These are phyloP conservation scores for Agapanthus africanus DNA, from an alignment of 106 monocot genomes.

Conservation along the genomic window DNA sequence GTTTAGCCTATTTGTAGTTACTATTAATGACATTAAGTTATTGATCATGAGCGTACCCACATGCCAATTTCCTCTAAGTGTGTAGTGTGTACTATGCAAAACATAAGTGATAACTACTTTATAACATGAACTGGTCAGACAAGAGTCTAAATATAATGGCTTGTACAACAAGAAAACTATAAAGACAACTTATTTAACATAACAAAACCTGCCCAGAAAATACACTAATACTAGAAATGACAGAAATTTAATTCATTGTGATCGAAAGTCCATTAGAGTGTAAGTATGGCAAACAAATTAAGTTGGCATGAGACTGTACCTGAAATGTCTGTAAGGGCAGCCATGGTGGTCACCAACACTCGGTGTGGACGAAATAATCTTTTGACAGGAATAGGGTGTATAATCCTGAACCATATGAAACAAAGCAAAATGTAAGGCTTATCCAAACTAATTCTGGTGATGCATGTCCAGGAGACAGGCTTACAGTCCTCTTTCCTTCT, in stretches of 20 bases:
- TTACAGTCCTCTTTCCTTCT: constrained; percentile 95
- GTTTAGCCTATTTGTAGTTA: no score
- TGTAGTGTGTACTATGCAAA: no score
- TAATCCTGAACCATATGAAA: constrained; percentile 61
- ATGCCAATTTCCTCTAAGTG: no score
- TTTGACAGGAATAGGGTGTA: constrained; percentile 94
- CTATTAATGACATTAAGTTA: no score
- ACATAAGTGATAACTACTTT: no score
- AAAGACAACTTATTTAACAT: no score
- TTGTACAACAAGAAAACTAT: no score
- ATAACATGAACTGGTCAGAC: no score
- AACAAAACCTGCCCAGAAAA: no score
- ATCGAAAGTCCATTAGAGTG: not conserved
- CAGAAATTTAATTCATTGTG: not conserved
- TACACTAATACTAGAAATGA: not conserved
- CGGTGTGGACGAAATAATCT: constrained; percentile 78
- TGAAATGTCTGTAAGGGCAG: constrained; percentile 91
- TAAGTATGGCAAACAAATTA: not conserved
- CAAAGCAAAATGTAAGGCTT: constrained; percentile 14
- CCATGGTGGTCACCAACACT: constrained; percentile 90
- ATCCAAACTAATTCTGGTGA: not conserved
- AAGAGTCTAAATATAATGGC: no score
- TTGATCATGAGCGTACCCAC: no score
- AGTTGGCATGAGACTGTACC: constrained; percentile 27
- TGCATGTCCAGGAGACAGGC: constrained; percentile 9